Evolutionary conservation across 139 green algal species (phyloP).

Genomic region (Chlamydomonas applanata): DNA sequence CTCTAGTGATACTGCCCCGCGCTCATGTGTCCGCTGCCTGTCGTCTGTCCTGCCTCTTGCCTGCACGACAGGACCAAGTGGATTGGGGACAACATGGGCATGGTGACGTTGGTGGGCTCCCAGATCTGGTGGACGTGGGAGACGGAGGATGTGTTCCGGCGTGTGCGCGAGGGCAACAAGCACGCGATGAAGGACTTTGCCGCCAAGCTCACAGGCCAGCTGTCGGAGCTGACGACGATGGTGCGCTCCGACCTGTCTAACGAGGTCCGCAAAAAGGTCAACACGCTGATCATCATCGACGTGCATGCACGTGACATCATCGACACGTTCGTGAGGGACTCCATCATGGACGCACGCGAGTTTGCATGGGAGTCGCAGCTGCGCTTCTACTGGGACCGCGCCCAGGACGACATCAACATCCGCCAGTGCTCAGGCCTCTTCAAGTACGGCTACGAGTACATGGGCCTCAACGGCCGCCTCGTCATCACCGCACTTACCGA

Average conservation of each 20-base stretch:
- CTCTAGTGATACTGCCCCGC: no score
- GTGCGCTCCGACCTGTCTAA: constrained; percentile 69
- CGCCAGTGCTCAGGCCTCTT: constrained; percentile 73
- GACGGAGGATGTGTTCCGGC: constrained; percentile 81
- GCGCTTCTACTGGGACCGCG: constrained; percentile 79
- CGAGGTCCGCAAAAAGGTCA: constrained; percentile 80
- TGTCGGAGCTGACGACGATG: constrained; percentile 76
- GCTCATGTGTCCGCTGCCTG: no score
- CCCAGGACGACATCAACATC: constrained; percentile 78
- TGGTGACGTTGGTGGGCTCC: constrained; percentile 83
- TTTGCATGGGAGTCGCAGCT: constrained; percentile 88
- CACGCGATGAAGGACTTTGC: constrained; percentile 80
- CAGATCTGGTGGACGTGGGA: constrained; percentile 93
- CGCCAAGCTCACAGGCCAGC: constrained; percentile 74
- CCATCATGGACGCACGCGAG: constrained; percentile 76
- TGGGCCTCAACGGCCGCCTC: constrained; percentile 80
- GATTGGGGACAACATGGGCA: constrained; percentile 81
- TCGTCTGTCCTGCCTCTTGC: no score
- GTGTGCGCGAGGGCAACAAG: constrained; percentile 75
- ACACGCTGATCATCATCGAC: constrained; percentile 86
- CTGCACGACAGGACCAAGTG: constrained; percentile 68
- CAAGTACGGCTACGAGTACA: constrained; percentile 82
- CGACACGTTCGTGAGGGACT: constrained; percentile 79
- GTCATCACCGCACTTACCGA: constrained; percentile 85
- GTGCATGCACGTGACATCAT: constrained; percentile 87